phyloP scores from a whole-genome alignment of 495 filamentous ascomycete species.

The Neurospora terricola region DNA sequence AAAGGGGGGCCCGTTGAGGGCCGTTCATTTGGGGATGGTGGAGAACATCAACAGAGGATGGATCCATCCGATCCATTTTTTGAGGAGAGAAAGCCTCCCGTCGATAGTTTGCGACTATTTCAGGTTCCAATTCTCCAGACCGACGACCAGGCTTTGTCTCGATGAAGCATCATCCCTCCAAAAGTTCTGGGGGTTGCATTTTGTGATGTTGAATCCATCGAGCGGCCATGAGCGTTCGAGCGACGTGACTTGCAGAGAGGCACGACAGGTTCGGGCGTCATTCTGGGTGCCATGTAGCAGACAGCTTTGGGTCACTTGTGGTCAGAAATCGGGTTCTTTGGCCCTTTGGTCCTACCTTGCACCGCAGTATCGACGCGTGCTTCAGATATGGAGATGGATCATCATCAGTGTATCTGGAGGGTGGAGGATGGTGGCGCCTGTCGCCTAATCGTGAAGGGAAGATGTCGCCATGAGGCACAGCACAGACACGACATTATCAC shows the following conservation, averaged over 20 bases:
- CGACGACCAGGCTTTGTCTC: not conserved
- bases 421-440: not conserved
- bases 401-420: not conserved
- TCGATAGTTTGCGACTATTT: not conserved
- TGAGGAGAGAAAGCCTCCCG: not conserved
- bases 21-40: not conserved
- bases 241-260: not conserved
- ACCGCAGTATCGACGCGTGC: constrained; percentile 10
- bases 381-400: constrained; percentile 1
- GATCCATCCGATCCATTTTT: not conserved
- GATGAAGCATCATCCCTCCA: not conserved
- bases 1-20: not conserved
- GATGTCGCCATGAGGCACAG: not conserved
- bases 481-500: not conserved
- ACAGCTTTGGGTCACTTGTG: not conserved
- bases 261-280: not conserved
- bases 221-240: not conserved
- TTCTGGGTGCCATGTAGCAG: constrained; percentile 4
- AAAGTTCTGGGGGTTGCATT: not conserved
- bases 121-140: not conserved
- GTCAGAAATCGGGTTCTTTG: constrained; percentile 7
- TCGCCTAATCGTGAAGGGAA: not conserved
- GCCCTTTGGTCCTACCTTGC: constrained; percentile 4
- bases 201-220: not conserved
- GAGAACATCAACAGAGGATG: not conserved